phyloP scores from a whole-genome alignment of 805 yeast species.

The Komagataella pseudopastoris region DNA sequence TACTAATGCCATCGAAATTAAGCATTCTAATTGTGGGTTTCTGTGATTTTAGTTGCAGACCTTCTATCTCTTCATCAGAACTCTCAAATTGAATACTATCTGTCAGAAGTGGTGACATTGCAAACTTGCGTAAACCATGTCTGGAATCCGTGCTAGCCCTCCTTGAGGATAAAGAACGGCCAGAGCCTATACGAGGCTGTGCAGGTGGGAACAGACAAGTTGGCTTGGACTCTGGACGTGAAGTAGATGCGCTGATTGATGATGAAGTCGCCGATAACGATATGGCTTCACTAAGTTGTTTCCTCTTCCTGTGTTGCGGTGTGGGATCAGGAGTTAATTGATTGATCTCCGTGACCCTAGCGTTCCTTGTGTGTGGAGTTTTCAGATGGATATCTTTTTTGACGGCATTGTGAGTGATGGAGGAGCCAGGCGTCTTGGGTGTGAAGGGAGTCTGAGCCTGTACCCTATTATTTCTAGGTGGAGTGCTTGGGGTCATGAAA shows the following conservation, averaged over 20 bases:
- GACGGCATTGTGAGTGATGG: background rate
- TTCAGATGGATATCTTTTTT: background rate
- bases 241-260: background rate
- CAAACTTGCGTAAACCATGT: background rate
- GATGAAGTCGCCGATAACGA: background rate
- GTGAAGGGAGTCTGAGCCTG: background rate
- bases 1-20: conserved; percentile 8
- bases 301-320: background rate
- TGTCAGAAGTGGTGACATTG: background rate
- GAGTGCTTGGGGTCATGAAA: background rate
- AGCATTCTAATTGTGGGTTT: conserved; percentile 6
- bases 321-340: conserved; percentile 2
- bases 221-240: background rate
- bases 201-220: conserved; percentile 13
- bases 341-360: background rate
- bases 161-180: conserved; percentile 4
- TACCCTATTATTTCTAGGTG: background rate
- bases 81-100: background rate
- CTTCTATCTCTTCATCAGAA: background rate
- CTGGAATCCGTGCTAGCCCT: background rate
- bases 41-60: background rate
- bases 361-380: background rate
- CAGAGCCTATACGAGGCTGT: conserved; percentile 17
- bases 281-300: background rate
- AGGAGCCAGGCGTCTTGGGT: background rate